Base-by-base conservation (phyloP, 2,329 filamentous ascomycete genomes). In the Lasiodiplodia theobromae region DNA sequence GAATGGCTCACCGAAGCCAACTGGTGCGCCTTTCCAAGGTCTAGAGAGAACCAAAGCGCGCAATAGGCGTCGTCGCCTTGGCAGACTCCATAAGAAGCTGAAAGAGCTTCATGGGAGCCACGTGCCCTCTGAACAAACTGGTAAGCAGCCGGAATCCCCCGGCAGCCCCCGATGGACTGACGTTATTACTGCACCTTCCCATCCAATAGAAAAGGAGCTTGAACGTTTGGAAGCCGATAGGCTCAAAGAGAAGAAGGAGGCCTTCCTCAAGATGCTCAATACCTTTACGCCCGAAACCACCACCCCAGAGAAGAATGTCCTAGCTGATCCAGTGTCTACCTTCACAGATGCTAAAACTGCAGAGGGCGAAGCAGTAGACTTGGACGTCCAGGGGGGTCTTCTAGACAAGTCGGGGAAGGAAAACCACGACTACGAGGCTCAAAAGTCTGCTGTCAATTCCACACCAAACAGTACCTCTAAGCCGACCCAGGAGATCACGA, bases 11-110 rank as follows among this genome's bases (percentile, higher is more conserved):
- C 54, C 34, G 31, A 40, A 21, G 10, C 34, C 18, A 23, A 11
- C 8, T 10, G 7, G 18, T 10, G 34, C n/a, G 12, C 85, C 87
- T 53, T 82, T 83, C 4, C 66, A 82, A 69, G 89, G 89, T 18
- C 82, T 81, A 38, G 71, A 74, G 25, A 72, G 75, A 21, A 91
- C 89, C 0, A 83, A 84, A 63, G 78, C 79, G 28, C 85, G 88
- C 14, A 67, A 67, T n/a, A 44, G 34, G 23, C 66, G 66, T 12
- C 66, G 66, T n/a, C 54, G 47, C 11, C 16, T 58, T 4, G 28
- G n/a, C 1, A 67, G 18, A 12, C 1, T 21, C 12, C 53, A 23
- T 14, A 62, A 37, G 37, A 18, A 44, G 54, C n/a, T 54, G 6
- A 38, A 47, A 40, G 31, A 23, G 14, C 11, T 49, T 2, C 21